Percentiles rank a stretch among this genome's conserved stretches.
These are phyloP conservation scores for Periconia macrospinosa DNA, from an alignment of 2,329 filamentous ascomycete genomes.

Conservation along the genomic window DNA sequence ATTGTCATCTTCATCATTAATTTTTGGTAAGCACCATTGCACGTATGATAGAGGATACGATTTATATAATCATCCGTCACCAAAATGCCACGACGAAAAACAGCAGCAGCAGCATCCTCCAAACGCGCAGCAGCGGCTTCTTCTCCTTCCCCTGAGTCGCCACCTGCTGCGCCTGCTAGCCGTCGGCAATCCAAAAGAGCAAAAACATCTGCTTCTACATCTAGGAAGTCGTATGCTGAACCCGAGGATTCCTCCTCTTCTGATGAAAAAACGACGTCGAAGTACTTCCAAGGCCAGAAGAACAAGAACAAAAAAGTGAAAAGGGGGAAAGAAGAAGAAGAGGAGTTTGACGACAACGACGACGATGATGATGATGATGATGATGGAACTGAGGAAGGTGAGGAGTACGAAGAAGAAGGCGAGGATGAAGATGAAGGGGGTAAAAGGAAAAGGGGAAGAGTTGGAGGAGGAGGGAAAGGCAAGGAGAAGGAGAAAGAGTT, in stretches of 20 bases:
- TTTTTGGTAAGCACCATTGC: too few species aligned
- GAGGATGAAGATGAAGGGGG: constrained; percentile 18
- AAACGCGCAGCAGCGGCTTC: constrained; percentile 43
- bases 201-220: too few species aligned
- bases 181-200: constrained; percentile 37
- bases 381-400: constrained; percentile 45
- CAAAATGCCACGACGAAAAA: too few species aligned
- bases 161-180: too few species aligned
- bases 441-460: constrained; percentile 43
- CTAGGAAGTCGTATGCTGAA: constrained; percentile 39
- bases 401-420: constrained; percentile 30
- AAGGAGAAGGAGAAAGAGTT: constrained; percentile 54
- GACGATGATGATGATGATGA: constrained; percentile 38
- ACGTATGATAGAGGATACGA: too few species aligned
- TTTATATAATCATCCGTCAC: too few species aligned
- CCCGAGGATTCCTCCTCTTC: constrained; percentile 23
- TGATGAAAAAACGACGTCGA: constrained; percentile 16
- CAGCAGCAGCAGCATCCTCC: too few species aligned
- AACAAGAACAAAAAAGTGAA: constrained; percentile 35
- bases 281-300: constrained; percentile 34
- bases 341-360: constrained; percentile 48
- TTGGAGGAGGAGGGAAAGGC: constrained; percentile 14
- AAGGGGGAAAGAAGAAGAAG: constrained; percentile 38
- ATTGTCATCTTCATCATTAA: too few species aligned
- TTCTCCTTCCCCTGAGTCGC: too few species aligned